These are phyloP conservation scores for Verticillium albo-atrum DNA, from an alignment of 2,329 filamentous ascomycete genomes.

Conservation along the genomic window DNA sequence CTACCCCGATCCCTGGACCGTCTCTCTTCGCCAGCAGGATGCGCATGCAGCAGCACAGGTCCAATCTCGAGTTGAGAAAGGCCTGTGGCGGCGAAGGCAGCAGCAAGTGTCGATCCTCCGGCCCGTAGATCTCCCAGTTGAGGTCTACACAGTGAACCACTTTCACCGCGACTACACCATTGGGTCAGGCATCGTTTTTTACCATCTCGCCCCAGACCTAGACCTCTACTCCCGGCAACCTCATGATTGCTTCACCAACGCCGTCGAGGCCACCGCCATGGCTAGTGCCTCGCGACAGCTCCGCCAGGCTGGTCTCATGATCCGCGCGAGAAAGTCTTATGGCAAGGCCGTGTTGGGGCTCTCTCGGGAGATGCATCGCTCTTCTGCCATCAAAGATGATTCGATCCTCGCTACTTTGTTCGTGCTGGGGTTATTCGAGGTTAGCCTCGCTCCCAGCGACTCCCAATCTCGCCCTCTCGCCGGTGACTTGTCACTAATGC, in stretches of 20 bases:
- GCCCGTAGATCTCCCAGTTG: background rate
- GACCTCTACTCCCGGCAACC: slow-evolving; percentile 12
- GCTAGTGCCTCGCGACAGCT: slow-evolving; percentile 5
- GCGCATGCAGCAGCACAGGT: slow-evolving; percentile 2
- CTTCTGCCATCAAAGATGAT: background rate
- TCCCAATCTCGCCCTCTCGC: background rate
- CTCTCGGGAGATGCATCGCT: background rate
- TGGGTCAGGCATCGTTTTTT: background rate
- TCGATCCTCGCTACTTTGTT: slow-evolving; percentile 6
- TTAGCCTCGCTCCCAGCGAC: background rate
- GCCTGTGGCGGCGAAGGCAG: background rate
- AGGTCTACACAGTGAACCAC: slow-evolving; percentile 1
- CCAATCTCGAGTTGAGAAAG: slow-evolving; percentile 3
- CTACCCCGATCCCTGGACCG: background rate
- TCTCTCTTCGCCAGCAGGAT: slow-evolving; percentile 6
- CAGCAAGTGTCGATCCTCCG: background rate
- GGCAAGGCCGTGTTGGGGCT: slow-evolving; percentile 3
- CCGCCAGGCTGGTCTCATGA: slow-evolving; percentile 4
- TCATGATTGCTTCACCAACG: slow-evolving; percentile 6
- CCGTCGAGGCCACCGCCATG: slow-evolving; percentile 7
- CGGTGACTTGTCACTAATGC: background rate
- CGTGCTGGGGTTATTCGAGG: slow-evolving; percentile 7
- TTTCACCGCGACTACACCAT: slow-evolving; percentile 5
- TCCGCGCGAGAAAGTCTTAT: slow-evolving; percentile 2
- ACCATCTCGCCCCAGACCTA: background rate